Conservation (phyloP, 2,329 filamentous ascomycete species). For the Venturia nashicola region DNA sequence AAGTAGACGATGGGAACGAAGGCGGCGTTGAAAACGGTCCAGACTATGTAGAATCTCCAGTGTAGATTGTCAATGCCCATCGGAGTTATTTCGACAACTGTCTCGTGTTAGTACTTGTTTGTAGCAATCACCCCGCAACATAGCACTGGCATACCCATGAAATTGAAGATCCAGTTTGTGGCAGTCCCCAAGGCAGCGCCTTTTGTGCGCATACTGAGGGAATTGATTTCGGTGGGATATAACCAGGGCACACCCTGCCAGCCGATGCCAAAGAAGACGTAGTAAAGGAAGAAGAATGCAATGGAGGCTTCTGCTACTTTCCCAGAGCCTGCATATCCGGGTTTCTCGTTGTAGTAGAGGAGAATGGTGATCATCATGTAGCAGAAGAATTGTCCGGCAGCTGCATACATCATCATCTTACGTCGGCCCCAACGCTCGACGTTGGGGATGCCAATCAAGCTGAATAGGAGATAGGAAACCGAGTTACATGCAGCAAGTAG, state of each 20-base stretch:
- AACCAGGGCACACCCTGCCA: conserved; percentile 57
- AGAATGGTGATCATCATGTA: conserved; percentile 38
- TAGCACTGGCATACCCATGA: conserved; percentile 12
- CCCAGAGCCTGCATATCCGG: conserved; percentile 21
- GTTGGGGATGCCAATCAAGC: conserved; percentile 29
- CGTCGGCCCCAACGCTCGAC: conserved; percentile 76
- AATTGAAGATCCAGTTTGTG: conserved; percentile 40
- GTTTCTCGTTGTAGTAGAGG: conserved; percentile 24
- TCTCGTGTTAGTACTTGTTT: not conserved
- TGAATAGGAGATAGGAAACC: conserved; percentile 32
- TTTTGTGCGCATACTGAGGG: conserved; percentile 33
- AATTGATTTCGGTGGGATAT: conserved; percentile 41
- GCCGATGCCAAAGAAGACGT: conserved; percentile 68
- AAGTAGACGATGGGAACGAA: conserved; percentile 33
- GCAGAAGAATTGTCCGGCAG: conserved; percentile 70
- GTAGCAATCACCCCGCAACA: no score
- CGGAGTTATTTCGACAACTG: conserved; percentile 31
- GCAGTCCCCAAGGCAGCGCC: conserved; percentile 39
- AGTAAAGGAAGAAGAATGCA: conserved; percentile 49
- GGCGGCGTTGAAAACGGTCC: conserved; percentile 31
- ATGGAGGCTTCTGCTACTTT: conserved; percentile 25
- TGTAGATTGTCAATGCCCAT: conserved; percentile 28
- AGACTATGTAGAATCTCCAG: conserved; percentile 34
- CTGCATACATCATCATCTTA: conserved; percentile 65
- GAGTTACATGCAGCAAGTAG: conserved; percentile 41